Base-by-base conservation (phyloP, 495 filamentous ascomycete species). In the Penicillium bovifimosum region DNA sequence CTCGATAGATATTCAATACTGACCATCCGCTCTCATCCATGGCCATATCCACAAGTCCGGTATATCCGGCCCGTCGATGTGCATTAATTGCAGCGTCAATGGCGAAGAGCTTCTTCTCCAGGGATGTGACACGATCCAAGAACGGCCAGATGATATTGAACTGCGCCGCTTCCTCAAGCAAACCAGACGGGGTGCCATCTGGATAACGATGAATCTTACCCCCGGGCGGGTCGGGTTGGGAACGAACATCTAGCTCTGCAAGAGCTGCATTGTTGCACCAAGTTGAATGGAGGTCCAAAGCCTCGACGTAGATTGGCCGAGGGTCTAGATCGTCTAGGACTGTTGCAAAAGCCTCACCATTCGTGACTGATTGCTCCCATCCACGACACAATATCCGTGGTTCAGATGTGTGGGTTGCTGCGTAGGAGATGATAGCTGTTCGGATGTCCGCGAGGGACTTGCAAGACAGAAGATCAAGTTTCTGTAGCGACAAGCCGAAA, bases 331-430 rank as follows among this genome's bases (percentile, higher is more conserved):
- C 78, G 49, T 83, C 80, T 18, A 84, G 43, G 61, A 74, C 75
- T 27, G 59, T 63, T 4, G 80, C 77, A 7, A 75, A 60, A 1
- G 78, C 77, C 10, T 71, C 59, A 13, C 67, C 70, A 42, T 76
- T 62, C 0, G 79, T 81, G 74, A 82, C 80, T 33, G 59, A 72
- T 54, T 84, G 80, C 74, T 83, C 81, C 80, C 80, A 85, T 6
- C 80, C 78, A 46, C 75, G 71, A 46, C 77, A 78, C 44, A 84
- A 62, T 27, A 86, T 77, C 8, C 82, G 71, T 10, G 71, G 63
- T 17, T 65, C 61, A 4, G 69, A 51, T 3, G 80, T 79, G 54
- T 80, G 59, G 9, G 65, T 48, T 5, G 42, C 56, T 11, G 81
- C 79, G 41, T 76, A 78, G 1, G 61, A 45, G 9, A 57, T 65